Percentiles rank a stretch among this genome's conserved stretches.
phyloP scores from a whole-genome alignment of 768 basidiomycete species.

The Floccularia luteovirens region DNA sequence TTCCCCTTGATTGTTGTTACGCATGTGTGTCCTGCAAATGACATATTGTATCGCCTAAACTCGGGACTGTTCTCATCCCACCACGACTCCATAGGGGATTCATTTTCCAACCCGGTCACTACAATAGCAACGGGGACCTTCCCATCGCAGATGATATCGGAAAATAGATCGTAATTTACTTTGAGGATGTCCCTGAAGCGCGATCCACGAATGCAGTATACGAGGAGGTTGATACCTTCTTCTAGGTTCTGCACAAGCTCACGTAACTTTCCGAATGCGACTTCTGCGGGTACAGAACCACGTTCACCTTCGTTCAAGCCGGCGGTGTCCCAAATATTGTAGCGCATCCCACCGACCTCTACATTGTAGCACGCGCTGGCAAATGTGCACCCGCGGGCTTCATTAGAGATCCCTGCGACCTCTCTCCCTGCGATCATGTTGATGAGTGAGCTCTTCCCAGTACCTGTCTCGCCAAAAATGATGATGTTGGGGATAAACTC shows the following conservation, averaged over 20 bases:
- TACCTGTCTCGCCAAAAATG: constrained; percentile 32
- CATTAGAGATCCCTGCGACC: constrained; percentile 20
- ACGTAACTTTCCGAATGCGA: constrained; percentile 16
- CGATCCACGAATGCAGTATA: constrained; percentile 27
- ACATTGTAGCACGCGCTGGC: constrained; percentile 15
- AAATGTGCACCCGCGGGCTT: constrained; percentile 27
- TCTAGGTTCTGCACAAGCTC: constrained; percentile 24
- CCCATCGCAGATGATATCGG: constrained; percentile 22
- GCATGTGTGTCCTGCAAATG: constrained; percentile 26
- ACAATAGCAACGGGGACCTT: constrained; percentile 27
- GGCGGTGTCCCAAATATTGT: constrained; percentile 28
- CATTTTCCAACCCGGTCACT: constrained; percentile 28
- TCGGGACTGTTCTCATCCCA: constrained; percentile 22
- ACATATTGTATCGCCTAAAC: constrained; percentile 18
- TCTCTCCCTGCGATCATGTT: constrained; percentile 25
- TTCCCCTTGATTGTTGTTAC: constrained; percentile 14
- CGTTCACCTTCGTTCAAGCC: constrained; percentile 28
- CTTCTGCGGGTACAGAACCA: constrained; percentile 11
- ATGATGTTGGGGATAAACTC: constrained; percentile 17
- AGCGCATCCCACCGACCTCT: constrained; percentile 13
- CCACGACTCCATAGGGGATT: constrained; percentile 29
- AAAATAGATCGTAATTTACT: constrained; percentile 29
- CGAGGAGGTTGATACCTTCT: constrained; percentile 28
- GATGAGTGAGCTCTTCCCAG: constrained; percentile 33
- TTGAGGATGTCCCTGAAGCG: constrained; percentile 12